Conservation (phyloP, 805 yeast genomes). For the Starmera quercuum region DNA sequence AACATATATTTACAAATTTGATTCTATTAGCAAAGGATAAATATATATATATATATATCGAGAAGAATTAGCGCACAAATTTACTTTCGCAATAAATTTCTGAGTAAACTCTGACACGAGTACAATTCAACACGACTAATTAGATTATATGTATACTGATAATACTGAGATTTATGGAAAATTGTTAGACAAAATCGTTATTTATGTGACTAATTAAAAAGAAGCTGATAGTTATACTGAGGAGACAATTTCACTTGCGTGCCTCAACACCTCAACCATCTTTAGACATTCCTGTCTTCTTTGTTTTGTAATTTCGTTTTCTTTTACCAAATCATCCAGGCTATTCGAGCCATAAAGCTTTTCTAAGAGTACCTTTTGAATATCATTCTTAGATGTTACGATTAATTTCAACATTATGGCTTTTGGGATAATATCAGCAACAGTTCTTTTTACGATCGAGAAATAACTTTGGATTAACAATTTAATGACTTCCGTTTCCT, state of each 20-base stretch:
- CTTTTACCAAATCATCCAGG: conserved; percentile 74
- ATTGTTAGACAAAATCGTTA: too few relatives aligned
- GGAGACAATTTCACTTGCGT: conserved; percentile 84
- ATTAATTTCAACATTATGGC: conserved; percentile 92
- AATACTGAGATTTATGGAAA: too few relatives aligned
- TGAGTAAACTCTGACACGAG: too few relatives aligned
- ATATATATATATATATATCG: too few relatives aligned
- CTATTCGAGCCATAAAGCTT: conserved; percentile 74
- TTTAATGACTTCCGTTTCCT: conserved; percentile 96
- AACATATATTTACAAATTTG: too few relatives aligned
- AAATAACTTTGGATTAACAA: conserved; percentile 84
- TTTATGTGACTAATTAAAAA: too few relatives aligned
- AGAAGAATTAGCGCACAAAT: too few relatives aligned
- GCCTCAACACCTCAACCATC: conserved; percentile 88
- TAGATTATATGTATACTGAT: too few relatives aligned
- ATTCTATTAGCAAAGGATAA: too few relatives aligned
- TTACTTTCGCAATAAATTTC: too few relatives aligned
- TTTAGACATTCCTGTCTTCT: conserved; percentile 90
- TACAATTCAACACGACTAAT: too few relatives aligned
- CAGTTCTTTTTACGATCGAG: conserved; percentile 86
- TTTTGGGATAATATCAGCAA: conserved; percentile 91
- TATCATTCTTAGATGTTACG: conserved; percentile 73
- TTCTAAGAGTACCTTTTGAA: conserved; percentile 84
- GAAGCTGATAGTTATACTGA: too few relatives aligned
- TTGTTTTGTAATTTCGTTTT: conserved; percentile 86